Conservation (phyloP, 108 stramenopile genomes). For the Schizochytrium sp. region DNA sequence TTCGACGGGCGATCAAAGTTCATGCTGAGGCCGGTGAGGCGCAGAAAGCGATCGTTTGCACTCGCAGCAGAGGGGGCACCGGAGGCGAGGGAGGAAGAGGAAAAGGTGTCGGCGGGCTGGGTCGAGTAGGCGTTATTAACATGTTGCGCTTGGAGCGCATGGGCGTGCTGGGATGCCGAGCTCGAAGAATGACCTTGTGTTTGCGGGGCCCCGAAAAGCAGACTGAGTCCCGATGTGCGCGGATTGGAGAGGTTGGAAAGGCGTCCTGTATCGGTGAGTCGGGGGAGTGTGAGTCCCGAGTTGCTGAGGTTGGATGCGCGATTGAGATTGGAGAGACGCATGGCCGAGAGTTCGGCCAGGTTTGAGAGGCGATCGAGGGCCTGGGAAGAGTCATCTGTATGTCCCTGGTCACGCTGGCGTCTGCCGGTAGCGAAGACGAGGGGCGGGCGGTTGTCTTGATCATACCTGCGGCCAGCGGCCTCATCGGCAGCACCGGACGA, state of each 20-base stretch:
- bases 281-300: background rate
- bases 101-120: background rate
- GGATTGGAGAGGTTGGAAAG: background rate
- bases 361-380: background rate
- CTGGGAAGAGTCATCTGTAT: too few species aligned
- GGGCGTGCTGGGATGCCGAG: background rate
- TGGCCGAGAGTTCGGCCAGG: background rate
- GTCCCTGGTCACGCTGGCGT: too few species aligned
- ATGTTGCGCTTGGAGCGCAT: background rate
- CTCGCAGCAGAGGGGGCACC: background rate
- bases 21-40: background rate
- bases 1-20: background rate
- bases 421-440: too few species aligned
- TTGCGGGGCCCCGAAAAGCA: background rate
- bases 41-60: background rate
- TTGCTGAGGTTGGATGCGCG: background rate
- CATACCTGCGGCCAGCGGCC: too few species aligned
- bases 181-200: background rate
- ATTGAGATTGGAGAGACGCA: background rate
- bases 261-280: background rate
- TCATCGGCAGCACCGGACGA: too few species aligned
- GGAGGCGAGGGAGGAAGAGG: background rate
- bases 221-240: background rate
- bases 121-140: too few species aligned
- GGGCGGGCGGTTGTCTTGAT: too few species aligned